Percentiles rank a stretch among this genome's conserved stretches.
phyloP scores from a whole-genome alignment of 1,284 basidiomycete species.

The Cystobasidiaceae sp. region DNA sequence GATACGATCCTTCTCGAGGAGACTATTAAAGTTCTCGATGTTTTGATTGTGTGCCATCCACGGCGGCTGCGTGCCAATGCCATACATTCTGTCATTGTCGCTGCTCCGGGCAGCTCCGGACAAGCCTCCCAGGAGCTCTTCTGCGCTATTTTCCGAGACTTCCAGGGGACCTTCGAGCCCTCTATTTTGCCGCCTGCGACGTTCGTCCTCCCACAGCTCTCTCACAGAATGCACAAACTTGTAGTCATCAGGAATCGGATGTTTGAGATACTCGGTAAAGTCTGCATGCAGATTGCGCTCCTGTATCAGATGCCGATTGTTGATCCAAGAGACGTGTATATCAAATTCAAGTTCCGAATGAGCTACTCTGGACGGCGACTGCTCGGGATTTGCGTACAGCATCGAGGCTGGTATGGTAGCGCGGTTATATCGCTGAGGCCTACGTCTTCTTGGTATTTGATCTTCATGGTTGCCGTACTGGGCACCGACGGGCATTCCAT shows the following conservation, averaged over 20 bases:
- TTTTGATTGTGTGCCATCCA: conserved; percentile 32
- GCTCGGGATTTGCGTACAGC: conserved; percentile 27
- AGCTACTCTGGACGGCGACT: conserved; percentile 31
- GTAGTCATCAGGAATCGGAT: conserved; percentile 54
- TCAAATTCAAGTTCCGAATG: conserved; percentile 69
- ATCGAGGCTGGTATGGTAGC: conserved; percentile 31
- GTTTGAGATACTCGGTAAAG: conserved; percentile 58
- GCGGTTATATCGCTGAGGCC: conserved; percentile 6
- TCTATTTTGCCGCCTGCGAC: conserved; percentile 59
- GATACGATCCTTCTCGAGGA: conserved; percentile 25
- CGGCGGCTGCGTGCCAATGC: conserved; percentile 30
- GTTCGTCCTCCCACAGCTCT: conserved; percentile 94
- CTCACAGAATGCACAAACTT: conserved; percentile 81
- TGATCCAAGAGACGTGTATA: conserved; percentile 69
- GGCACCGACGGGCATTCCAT: not conserved
- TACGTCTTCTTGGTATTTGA: not conserved
- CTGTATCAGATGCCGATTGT: conserved; percentile 67
- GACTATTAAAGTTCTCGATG: conserved; percentile 17
- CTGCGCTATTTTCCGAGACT: conserved; percentile 25
- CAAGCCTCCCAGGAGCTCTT: conserved; percentile 36
- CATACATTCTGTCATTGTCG: conserved; percentile 35
- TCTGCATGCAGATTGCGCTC: conserved; percentile 70
- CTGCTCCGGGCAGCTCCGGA: conserved; percentile 37
- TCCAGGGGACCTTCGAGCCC: conserved; percentile 49
- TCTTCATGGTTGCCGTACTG: not conserved